A percentile compares a stretch with the other conserved stretches of the same genome.
These are phyloP conservation scores for Trichomonascus vanleenenianus DNA, from an alignment of 805 yeast genomes.

Conservation along the genomic window DNA sequence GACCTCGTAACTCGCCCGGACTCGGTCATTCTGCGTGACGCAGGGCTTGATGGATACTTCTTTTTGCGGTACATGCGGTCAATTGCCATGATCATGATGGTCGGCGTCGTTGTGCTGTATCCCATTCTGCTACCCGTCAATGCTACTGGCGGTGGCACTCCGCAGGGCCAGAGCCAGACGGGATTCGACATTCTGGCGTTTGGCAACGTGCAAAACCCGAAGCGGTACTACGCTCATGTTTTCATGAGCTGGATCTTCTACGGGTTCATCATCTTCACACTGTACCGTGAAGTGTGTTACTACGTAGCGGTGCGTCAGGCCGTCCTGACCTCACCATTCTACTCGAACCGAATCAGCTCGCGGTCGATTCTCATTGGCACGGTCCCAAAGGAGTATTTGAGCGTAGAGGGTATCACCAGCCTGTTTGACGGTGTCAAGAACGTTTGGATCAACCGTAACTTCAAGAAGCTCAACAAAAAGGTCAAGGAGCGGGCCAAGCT, in stretches of 20 bases:
- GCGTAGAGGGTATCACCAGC: slow-evolving; percentile 64
- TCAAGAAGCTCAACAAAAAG: slow-evolving; percentile 43
- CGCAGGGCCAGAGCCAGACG: slow-evolving; percentile 37
- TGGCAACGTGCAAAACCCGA: slow-evolving; percentile 55
- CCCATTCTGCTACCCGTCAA: slow-evolving; percentile 78
- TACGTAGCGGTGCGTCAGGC: slow-evolving; percentile 72
- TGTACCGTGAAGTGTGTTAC: slow-evolving; percentile 77
- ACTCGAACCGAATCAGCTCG: slow-evolving; percentile 64
- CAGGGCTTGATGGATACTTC: slow-evolving; percentile 92
- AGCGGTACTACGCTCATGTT: slow-evolving; percentile 80
- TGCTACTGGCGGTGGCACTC: slow-evolving; percentile 42
- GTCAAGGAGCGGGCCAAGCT: slow-evolving; percentile 53
- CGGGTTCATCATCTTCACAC: slow-evolving; percentile 57
- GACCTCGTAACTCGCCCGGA: slow-evolving; percentile 61
- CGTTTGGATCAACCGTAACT: slow-evolving; percentile 72
- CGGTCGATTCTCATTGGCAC: slow-evolving; percentile 80
- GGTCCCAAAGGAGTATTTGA: slow-evolving; percentile 67
- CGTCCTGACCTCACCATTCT: slow-evolving; percentile 71
- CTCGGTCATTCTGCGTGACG: slow-evolving; percentile 69
- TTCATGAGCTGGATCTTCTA: slow-evolving; percentile 74
- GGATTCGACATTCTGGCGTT: slow-evolving; percentile 77
- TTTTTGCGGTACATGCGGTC: slow-evolving; percentile 70
- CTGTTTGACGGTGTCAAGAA: slow-evolving; percentile 75
- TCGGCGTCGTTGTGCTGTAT: slow-evolving; percentile 48
- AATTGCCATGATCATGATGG: slow-evolving; percentile 44